phyloP scores from a whole-genome alignment of 2,329 filamentous ascomycete genomes.

The Triangularia setosa region DNA sequence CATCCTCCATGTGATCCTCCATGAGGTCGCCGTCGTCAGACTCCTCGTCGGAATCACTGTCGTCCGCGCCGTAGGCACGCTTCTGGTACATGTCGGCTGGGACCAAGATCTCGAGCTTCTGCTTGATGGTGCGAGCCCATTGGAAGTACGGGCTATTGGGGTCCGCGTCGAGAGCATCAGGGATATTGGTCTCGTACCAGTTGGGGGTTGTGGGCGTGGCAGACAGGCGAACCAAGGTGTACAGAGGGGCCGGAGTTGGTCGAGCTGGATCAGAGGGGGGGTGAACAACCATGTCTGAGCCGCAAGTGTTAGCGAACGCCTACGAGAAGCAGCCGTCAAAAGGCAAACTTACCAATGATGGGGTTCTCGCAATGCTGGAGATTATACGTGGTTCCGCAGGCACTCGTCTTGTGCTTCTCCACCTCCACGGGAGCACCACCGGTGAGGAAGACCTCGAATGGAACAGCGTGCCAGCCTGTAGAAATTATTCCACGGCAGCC shows the following conservation, averaged over 20 bases:
- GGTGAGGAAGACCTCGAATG: slow-evolving; percentile 47
- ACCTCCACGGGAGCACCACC: slow-evolving; percentile 21
- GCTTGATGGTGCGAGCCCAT: slow-evolving; percentile 47
- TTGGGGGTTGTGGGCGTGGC: slow-evolving; percentile 47
- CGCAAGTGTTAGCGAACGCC: not conserved
- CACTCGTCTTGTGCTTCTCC: slow-evolving; percentile 37
- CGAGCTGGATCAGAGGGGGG: slow-evolving; percentile 35
- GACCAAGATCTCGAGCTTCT: slow-evolving; percentile 42
- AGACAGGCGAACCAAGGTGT: slow-evolving; percentile 50
- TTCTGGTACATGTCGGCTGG: slow-evolving; percentile 42
- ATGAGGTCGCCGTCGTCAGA: slow-evolving; percentile 17
- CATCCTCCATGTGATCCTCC: slow-evolving; percentile 12
- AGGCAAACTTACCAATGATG: slow-evolving; percentile 39
- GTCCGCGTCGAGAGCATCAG: slow-evolving; percentile 14
- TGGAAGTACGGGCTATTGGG: slow-evolving; percentile 30
- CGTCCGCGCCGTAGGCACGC: slow-evolving; percentile 33
- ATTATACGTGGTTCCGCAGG: slow-evolving; percentile 46
- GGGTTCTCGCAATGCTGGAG: slow-evolving; percentile 38
- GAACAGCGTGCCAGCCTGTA: slow-evolving; percentile 46
- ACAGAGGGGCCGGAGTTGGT: slow-evolving; percentile 38
- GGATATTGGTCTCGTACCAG: slow-evolving; percentile 52
- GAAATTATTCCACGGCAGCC: slow-evolving; percentile 51
- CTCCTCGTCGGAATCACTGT: slow-evolving; percentile 21
- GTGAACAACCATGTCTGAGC: slow-evolving; percentile 46
- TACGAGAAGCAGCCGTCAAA: not conserved